phyloP scores from a whole-genome alignment of 345 rosid species.

The Eucalyptus albens region DNA sequence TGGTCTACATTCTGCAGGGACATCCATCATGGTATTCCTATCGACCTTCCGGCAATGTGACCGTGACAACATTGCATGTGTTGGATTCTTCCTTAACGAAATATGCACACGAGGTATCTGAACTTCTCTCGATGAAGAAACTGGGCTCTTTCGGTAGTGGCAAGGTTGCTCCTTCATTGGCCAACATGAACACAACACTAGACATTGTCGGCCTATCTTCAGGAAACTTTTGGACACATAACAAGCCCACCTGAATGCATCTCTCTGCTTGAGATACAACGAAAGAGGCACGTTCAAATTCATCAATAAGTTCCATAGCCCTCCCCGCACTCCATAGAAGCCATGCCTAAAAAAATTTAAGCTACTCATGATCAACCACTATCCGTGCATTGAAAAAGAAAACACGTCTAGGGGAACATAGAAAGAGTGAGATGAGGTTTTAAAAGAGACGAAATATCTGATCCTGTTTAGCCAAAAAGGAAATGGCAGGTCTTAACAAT shows the following conservation, averaged over 20 bases:
- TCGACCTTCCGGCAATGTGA: not conserved
- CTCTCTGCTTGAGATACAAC: not conserved
- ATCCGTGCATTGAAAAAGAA: not conserved
- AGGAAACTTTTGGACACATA: constrained; percentile 10
- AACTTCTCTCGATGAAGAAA: not conserved
- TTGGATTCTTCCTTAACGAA: not conserved
- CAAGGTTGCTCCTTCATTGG: not conserved
- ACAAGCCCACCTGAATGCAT: constrained; percentile 7
- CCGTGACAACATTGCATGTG: not conserved
- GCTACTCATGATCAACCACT: not conserved
- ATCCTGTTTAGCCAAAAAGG: too few relatives aligned
- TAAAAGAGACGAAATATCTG: too few relatives aligned
- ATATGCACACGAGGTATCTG: not conserved
- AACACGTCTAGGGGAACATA: not conserved
- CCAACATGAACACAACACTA: constrained; percentile 3
- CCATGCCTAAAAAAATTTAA: constrained; percentile 10
- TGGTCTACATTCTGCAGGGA: not conserved
- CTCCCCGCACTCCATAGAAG: constrained; percentile 3
- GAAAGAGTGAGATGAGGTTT: not conserved
- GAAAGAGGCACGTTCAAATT: not conserved
- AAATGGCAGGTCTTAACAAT: too few relatives aligned
- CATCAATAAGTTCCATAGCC: not conserved
- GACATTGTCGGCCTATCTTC: constrained; percentile 8
- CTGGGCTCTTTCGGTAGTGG: constrained; percentile 8
- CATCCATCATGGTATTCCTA: not conserved